These are phyloP conservation scores for Fusarium tricinctum DNA, from an alignment of 2,329 filamentous ascomycete genomes.

Conservation along the genomic window DNA sequence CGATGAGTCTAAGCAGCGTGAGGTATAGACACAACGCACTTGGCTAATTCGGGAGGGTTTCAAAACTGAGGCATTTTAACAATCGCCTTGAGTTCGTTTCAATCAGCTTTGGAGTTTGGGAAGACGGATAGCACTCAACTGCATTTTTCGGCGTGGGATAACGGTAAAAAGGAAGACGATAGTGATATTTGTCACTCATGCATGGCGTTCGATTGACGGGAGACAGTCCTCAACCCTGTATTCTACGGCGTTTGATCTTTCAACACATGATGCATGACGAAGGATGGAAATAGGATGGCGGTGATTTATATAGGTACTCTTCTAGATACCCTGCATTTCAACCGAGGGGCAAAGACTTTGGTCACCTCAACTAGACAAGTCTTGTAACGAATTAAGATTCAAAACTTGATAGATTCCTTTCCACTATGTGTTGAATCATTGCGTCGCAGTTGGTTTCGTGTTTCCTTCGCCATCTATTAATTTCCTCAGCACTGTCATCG, in stretches of 20 bases:
- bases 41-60: neutral
- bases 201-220: conserved; percentile 44
- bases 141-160: conserved; percentile 45
- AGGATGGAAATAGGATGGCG: conserved; percentile 13
- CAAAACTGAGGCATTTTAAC: conserved; percentile 42
- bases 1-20: conserved; percentile 63
- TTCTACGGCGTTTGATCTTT: conserved; percentile 47
- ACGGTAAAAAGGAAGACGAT: conserved; percentile 12
- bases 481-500: conserved; percentile 80
- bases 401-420: neutral
- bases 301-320: conserved; percentile 19
- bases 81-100: conserved; percentile 26
- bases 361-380: conserved; percentile 53
- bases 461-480: conserved; percentile 53
- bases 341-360: conserved; percentile 48
- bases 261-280: conserved; percentile 47
- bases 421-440: conserved; percentile 6
- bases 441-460: conserved; percentile 39
- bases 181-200: conserved; percentile 23
- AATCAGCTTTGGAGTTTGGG: conserved; percentile 27
- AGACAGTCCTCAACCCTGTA: conserved; percentile 54
- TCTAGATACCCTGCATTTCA: conserved; percentile 56
- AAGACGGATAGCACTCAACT: conserved; percentile 51
- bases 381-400: conserved; percentile 14
- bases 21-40: conserved; percentile 39